Percentiles rank a stretch among this genome's conserved stretches.
Evolutionary conservation across 306 rosid genomes (phyloP).

Genomic region (Calophaca sinica): DNA sequence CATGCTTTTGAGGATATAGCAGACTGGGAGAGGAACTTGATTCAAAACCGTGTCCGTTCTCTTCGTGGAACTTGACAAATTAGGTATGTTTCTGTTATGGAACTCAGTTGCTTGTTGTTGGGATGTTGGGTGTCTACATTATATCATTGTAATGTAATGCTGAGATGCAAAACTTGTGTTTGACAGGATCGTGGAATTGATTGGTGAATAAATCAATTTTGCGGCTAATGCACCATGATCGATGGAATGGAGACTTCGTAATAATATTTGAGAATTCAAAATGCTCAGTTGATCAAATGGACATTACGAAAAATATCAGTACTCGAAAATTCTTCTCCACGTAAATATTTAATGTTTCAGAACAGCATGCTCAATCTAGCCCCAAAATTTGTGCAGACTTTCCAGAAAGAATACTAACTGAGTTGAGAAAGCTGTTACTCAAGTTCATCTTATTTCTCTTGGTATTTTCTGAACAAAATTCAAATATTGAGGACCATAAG

Average conservation of each 20-base stretch:
- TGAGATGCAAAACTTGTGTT: constrained; percentile 31
- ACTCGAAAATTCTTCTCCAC: too few species aligned
- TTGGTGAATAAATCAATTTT: constrained; percentile 33
- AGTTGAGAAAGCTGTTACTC: background rate
- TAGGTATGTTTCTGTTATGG: constrained; percentile 31
- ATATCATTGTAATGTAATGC: background rate
- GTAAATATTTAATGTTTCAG: too few species aligned
- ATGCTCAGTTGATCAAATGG: constrained; percentile 3
- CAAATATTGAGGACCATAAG: background rate
- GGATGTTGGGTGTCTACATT: background rate
- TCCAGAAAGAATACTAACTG: too few species aligned
- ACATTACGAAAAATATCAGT: background rate
- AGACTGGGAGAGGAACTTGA: constrained; percentile 89
- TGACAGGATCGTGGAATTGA: constrained; percentile 31
- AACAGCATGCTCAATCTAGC: too few species aligned
- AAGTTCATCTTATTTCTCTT: background rate
- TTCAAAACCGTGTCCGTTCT: constrained; percentile 66
- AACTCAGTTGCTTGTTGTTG: constrained; percentile 6
- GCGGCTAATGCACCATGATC: constrained; percentile 25
- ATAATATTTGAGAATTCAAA: constrained; percentile 29
- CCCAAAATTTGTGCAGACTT: too few species aligned
- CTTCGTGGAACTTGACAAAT: constrained; percentile 74
- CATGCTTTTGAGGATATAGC: constrained; percentile 79
- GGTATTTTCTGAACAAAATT: constrained; percentile 7
- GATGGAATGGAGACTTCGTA: constrained; percentile 25